Percentiles rank a stretch among this genome's conserved stretches.
Evolutionary conservation across 2,329 filamentous ascomycete genomes (phyloP).

Genomic region (Aquanectria penicillioides): DNA sequence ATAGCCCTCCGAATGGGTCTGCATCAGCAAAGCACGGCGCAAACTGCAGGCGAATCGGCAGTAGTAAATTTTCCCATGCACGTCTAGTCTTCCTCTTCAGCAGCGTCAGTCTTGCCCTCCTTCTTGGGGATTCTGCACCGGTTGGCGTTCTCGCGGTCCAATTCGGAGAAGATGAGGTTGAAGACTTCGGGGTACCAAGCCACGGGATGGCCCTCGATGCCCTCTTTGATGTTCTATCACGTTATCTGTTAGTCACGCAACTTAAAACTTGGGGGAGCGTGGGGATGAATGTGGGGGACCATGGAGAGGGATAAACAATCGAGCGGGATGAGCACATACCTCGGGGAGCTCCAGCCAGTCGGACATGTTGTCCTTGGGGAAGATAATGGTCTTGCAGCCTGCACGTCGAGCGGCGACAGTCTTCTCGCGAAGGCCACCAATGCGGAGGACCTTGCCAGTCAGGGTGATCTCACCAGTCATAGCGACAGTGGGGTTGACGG

Average conservation of each 20-base stretch:
- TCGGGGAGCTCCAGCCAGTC: constrained; percentile 98
- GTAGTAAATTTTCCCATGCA: neutral
- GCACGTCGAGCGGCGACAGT: constrained; percentile 93
- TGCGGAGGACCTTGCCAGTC: constrained; percentile 94
- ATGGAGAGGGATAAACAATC: neutral
- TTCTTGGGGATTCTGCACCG: constrained; percentile 72
- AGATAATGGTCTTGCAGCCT: constrained; percentile 92
- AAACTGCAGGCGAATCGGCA: neutral
- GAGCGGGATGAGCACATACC: constrained; percentile 66
- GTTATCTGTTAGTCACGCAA: constrained; percentile 22
- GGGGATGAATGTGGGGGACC: neutral
- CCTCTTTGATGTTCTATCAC: constrained; percentile 93
- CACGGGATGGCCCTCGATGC: constrained; percentile 89
- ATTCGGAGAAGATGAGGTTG: constrained; percentile 84
- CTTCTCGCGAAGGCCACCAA: constrained; percentile 95
- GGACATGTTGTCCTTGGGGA: constrained; percentile 93
- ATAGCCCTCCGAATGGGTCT: constrained; percentile 1
- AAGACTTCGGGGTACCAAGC: constrained; percentile 97
- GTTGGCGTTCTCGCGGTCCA: constrained; percentile 80
- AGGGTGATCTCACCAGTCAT: constrained; percentile 99
- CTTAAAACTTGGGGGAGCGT: neutral
- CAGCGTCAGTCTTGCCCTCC: constrained; percentile 48
- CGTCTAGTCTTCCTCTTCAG: constrained; percentile 48
- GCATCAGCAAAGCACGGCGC: neutral
- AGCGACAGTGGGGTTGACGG: constrained; percentile 85